These are phyloP conservation scores for Pilobolus umbonatus DNA, from an alignment of 192 early-diverging fungal genomes.

Conservation along the genomic window DNA sequence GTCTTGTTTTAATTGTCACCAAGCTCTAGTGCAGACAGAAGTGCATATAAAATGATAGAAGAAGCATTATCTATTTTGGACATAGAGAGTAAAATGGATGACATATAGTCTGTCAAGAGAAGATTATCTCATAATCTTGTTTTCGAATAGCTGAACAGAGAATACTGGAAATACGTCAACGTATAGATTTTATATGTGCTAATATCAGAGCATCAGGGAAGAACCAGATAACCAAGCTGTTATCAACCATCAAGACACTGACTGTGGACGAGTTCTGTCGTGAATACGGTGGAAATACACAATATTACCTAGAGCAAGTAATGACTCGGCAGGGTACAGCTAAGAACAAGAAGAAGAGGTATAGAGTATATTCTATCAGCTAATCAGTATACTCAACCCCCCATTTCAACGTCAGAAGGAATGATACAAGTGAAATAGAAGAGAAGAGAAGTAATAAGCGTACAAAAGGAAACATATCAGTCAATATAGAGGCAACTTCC, in stretches of 20 bases:
- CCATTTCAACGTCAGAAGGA: no score
- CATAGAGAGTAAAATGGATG: conserved; percentile 5
- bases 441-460: no score
- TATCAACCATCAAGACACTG: neutral
- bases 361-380: neutral
- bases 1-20: no score
- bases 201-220: conserved; percentile 11
- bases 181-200: conserved; percentile 12
- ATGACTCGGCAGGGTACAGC: neutral
- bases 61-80: conserved; percentile 1
- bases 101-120: neutral
- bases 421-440: neutral
- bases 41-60: neutral
- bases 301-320: conserved; percentile 3
- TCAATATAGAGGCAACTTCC: no score
- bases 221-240: conserved; percentile 12
- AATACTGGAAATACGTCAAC: conserved; percentile 10
- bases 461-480: no score
- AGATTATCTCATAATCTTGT: neutral
- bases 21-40: no score
- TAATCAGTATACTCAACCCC: neutral
- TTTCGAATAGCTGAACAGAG: conserved; percentile 2
- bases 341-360: conserved; percentile 3
- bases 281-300: neutral
- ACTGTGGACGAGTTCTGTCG: conserved; percentile 14